phyloP scores from a whole-genome alignment of 768 basidiomycete genomes.

The Boletellus sp. region DNA sequence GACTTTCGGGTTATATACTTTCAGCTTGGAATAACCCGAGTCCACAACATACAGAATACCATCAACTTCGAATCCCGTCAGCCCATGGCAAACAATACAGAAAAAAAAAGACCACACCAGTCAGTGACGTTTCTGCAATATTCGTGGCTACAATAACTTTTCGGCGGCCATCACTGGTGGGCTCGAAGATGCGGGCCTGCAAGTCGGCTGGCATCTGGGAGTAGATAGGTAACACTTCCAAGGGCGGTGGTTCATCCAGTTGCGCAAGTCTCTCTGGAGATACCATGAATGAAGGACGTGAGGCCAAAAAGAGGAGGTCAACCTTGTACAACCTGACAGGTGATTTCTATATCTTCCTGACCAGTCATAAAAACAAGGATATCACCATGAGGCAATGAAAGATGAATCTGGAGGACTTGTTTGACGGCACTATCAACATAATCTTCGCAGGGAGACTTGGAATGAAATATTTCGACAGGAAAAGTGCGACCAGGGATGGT shows the following conservation, averaged over 20 bases:
- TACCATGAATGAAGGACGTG: neutral
- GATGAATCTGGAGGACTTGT: conserved; percentile 94
- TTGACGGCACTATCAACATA: conserved; percentile 98
- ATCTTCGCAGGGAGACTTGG: conserved; percentile 97
- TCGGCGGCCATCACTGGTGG: conserved; percentile 88
- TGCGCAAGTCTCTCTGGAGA: conserved; percentile 80
- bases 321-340: conserved; percentile 93
- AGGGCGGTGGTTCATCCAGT: conserved; percentile 82
- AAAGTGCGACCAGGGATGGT: conserved; percentile 95
- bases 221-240: conserved; percentile 96
- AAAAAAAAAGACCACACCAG: conserved; percentile 46
- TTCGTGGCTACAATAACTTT: conserved; percentile 99
- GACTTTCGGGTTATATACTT: conserved; percentile 98
- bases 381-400: conserved; percentile 90
- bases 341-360: conserved; percentile 98
- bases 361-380: conserved; percentile 99
- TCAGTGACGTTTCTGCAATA: conserved; percentile 97
- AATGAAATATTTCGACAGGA: conserved; percentile 94
- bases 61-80: conserved; percentile 58
- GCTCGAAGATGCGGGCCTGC: conserved; percentile 96
- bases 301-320: conserved; percentile 13
- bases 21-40: conserved; percentile 94
- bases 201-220: conserved; percentile 99
- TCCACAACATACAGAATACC: conserved; percentile 98
- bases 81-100: neutral